Percentiles rank a stretch among this genome's conserved stretches.
phyloP scores from a whole-genome alignment of 1,139 yeast species.

The Trichomonascaceae sp. region DNA sequence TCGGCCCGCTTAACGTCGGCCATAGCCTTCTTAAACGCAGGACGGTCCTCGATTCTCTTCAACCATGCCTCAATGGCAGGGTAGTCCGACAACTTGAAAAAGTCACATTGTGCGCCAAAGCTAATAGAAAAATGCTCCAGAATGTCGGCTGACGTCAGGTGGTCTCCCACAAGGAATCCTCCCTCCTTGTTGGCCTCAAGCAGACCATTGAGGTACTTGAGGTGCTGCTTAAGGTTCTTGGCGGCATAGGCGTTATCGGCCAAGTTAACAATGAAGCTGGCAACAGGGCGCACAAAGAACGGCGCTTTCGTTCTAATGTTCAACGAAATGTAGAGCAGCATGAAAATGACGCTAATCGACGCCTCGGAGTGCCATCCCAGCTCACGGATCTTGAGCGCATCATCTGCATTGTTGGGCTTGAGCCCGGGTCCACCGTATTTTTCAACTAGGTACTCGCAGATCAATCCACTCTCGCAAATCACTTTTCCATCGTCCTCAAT shows the following conservation, averaged over 20 bases:
- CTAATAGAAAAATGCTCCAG: conserved; percentile 21
- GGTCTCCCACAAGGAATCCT: conserved; percentile 42
- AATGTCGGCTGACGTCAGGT: conserved; percentile 47
- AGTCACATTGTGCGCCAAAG: conserved; percentile 1
- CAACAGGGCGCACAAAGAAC: conserved; percentile 32
- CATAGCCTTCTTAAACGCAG: conserved; percentile 10
- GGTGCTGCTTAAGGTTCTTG: conserved; percentile 12
- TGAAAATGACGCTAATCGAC: neutral
- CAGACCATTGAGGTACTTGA: conserved; percentile 27
- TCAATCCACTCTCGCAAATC: conserved; percentile 27
- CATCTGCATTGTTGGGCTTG: conserved; percentile 26
- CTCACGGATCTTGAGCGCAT: conserved; percentile 10
- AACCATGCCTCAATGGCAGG: conserved; percentile 15
- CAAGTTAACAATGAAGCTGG: conserved; percentile 22
- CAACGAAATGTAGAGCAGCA: conserved; percentile 22
- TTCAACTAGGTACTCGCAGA: conserved; percentile 43
- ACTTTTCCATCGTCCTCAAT: conserved; percentile 37
- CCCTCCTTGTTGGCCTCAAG: conserved; percentile 32
- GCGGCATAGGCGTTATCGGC: conserved; percentile 5
- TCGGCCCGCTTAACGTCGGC: conserved; percentile 2
- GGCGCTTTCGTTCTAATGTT: conserved; percentile 12
- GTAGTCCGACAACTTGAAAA: conserved; percentile 9
- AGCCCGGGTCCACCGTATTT: conserved; percentile 24
- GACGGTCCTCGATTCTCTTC: conserved; percentile 8
- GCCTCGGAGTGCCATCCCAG: conserved; percentile 24